Conservation (phyloP, 257 asterid species). For the Gentiana straminea region DNA sequence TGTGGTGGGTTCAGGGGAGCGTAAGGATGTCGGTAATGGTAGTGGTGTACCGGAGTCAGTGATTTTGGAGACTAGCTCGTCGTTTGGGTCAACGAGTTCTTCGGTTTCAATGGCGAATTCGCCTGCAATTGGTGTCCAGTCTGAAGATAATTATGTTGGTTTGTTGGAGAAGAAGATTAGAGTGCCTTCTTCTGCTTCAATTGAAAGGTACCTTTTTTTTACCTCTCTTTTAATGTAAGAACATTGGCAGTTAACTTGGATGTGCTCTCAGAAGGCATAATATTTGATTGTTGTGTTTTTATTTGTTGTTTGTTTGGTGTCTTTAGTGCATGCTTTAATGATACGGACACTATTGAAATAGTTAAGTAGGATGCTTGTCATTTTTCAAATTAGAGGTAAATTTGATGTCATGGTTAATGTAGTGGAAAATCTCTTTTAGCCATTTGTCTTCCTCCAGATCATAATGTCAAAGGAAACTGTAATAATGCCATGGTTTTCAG, state of each 20-base stretch:
- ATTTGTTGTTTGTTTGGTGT: too few relatives aligned
- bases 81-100: slow-evolving; percentile 75
- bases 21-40: slow-evolving; percentile 21
- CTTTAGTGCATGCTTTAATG: too few relatives aligned
- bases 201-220: slow-evolving; percentile 45
- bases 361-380: too few relatives aligned
- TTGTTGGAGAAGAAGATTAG: slow-evolving; percentile 40
- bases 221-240: neutral
- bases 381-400: too few relatives aligned
- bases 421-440: too few relatives aligned
- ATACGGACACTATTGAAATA: neutral
- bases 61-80: slow-evolving; percentile 70
- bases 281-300: too few relatives aligned
- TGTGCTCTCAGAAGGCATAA: too few relatives aligned
- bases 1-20: slow-evolving; percentile 17
- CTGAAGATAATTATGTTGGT: slow-evolving; percentile 41
- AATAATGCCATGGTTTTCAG: too few relatives aligned
- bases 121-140: slow-evolving; percentile 43
- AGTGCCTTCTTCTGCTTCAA: slow-evolving; percentile 57
- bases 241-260: too few relatives aligned
- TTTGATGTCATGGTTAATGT: too few relatives aligned
- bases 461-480: too few relatives aligned
- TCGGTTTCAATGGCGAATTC: slow-evolving; percentile 56
- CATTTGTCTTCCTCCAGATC: too few relatives aligned
- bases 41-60: slow-evolving; percentile 41